A percentile compares a stretch with the other conserved stretches of the same genome.
Evolutionary conservation across 2,329 filamentous ascomycete species (phyloP).

Genomic region (Epichloe coenophiala): DNA sequence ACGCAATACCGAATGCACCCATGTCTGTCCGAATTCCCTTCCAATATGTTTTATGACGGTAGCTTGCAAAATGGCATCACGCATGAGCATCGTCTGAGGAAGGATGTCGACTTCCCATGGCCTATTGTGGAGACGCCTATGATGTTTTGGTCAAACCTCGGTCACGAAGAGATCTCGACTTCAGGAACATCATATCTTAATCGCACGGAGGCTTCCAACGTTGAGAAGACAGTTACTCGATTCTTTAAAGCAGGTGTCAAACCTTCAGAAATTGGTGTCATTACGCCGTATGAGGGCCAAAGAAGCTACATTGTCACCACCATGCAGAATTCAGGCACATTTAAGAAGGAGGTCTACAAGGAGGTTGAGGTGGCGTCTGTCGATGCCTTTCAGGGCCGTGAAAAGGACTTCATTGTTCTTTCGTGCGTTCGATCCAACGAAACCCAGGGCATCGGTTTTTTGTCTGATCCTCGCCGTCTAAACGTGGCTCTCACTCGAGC

Average conservation of each 20-base stretch:
- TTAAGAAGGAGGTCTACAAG: slow-evolving; percentile 98
- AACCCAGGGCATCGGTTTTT: slow-evolving; percentile 96
- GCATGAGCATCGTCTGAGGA: slow-evolving; percentile 71
- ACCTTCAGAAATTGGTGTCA: slow-evolving; percentile 86
- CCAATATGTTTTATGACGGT: slow-evolving; percentile 99
- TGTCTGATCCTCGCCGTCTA: slow-evolving; percentile 92
- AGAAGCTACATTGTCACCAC: slow-evolving; percentile 96
- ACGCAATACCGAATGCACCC: slow-evolving; percentile 99
- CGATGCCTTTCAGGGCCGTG: slow-evolving; percentile 95
- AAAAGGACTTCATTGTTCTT: slow-evolving; percentile 97
- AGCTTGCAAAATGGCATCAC: slow-evolving; percentile 94
- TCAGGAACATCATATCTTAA: slow-evolving; percentile 97
- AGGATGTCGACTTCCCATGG: slow-evolving; percentile 97
- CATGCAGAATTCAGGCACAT: slow-evolving; percentile 96
- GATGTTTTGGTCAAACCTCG: slow-evolving; percentile 99
- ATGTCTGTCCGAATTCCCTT: slow-evolving; percentile 91
- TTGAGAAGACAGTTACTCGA: slow-evolving; percentile 95
- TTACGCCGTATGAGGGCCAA: slow-evolving; percentile 96
- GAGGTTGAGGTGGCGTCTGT: slow-evolving; percentile 97
- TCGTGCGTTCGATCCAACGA: slow-evolving; percentile 98
- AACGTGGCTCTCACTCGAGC: slow-evolving; percentile 95
- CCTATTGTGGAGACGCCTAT: slow-evolving; percentile 86
- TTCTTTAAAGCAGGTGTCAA: slow-evolving; percentile 99
- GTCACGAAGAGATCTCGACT: slow-evolving; percentile 94
- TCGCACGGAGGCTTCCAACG: slow-evolving; percentile 89